Evolutionary conservation across 306 rosid species (phyloP).

Genomic region (Pyrus pyrifolia): DNA sequence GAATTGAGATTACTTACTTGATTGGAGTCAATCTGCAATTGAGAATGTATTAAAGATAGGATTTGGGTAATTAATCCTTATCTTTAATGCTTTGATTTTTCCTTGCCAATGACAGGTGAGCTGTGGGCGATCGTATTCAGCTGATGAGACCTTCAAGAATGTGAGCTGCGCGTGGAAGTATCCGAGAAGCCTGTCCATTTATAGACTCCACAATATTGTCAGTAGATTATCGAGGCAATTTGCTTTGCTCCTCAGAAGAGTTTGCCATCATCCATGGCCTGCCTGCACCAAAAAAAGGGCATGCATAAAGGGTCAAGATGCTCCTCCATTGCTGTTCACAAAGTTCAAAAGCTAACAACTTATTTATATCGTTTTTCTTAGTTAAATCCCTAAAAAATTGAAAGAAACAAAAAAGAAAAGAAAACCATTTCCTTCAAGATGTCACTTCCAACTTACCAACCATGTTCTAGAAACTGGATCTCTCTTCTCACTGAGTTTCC

Average conservation of each 20-base stretch:
- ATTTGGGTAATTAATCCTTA: too few species aligned
- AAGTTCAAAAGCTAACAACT: background rate
- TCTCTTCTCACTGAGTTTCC: background rate
- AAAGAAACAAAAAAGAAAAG: too few species aligned
- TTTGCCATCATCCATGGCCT: slow-evolving; percentile 11
- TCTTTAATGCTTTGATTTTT: too few species aligned
- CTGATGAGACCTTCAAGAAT: too few species aligned
- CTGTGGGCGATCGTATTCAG: too few species aligned
- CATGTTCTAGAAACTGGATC: background rate
- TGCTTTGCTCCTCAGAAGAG: background rate
- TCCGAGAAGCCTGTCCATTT: too few species aligned
- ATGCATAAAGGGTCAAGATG: slow-evolving; percentile 21
- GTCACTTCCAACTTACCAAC: background rate
- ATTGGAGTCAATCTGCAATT: too few species aligned
- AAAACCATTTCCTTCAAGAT: background rate
- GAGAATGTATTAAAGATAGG: too few species aligned
- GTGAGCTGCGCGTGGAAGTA: too few species aligned
- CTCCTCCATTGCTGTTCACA: slow-evolving; percentile 29
- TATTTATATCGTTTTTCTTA: background rate
- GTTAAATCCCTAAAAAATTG: background rate
- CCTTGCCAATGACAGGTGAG: too few species aligned
- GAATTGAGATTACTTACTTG: too few species aligned
- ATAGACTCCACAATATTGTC: slow-evolving; percentile 14
- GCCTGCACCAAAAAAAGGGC: background rate
- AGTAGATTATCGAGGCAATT: slow-evolving; percentile 29